Conservation (phyloP, 2,329 filamentous ascomycete genomes). For the Fusarium sp. region DNA sequence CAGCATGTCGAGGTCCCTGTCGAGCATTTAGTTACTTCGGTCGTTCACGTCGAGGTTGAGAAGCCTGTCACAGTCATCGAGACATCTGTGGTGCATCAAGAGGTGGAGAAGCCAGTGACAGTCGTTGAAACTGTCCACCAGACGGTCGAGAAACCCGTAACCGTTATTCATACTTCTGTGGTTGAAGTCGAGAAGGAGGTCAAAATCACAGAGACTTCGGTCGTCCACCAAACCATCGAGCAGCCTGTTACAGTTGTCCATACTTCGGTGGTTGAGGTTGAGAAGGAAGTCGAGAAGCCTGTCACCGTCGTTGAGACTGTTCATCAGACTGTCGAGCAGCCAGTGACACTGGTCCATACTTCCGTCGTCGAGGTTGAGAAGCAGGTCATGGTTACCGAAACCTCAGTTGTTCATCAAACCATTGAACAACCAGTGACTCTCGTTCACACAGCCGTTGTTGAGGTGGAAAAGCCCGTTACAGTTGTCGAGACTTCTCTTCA, state of each 20-base stretch:
- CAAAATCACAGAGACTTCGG: conserved; percentile 11
- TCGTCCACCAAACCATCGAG: conserved; percentile 21
- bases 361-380: conserved; percentile 22
- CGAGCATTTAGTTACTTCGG: conserved; percentile 15
- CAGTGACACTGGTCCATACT: conserved; percentile 8
- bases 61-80: conserved; percentile 17
- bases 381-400: conserved; percentile 13
- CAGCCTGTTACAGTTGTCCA: conserved; percentile 14
- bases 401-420: conserved; percentile 19
- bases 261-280: conserved; percentile 4
- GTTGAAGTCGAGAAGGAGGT: conserved; percentile 13
- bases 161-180: background rate
- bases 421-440: conserved; percentile 15
- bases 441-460: conserved; percentile 22
- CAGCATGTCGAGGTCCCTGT: conserved; percentile 15
- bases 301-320: conserved; percentile 19
- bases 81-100: conserved; percentile 9
- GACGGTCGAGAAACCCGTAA: conserved; percentile 11
- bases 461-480: conserved; percentile 20
- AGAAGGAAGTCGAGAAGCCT: conserved; percentile 19
- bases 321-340: conserved; percentile 17
- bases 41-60: conserved; percentile 18
- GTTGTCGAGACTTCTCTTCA: conserved; percentile 15
- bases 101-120: conserved; percentile 21
- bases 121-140: conserved; percentile 23